A percentile compares a stretch with the other conserved stretches of the same genome.
Evolutionary conservation across 306 rosid genomes (phyloP).

Genomic region (Acacia crassicarpa): DNA sequence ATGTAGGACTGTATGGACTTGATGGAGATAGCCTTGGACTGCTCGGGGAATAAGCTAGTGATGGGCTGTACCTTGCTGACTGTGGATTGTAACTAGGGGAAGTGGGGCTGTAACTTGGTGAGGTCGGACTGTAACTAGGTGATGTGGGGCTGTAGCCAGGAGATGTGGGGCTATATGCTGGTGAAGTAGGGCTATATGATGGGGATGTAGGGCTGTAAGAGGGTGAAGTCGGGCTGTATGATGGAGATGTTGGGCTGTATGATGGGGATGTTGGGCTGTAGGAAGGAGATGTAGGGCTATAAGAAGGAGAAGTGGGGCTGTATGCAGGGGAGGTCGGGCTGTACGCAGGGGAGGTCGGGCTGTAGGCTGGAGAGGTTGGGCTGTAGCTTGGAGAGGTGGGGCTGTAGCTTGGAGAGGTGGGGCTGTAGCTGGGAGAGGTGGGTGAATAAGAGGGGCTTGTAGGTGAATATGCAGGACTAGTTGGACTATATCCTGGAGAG

Average conservation of each 20-base stretch:
- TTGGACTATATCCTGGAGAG: slow-evolving; percentile 94
- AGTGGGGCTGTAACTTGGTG: slow-evolving; percentile 74
- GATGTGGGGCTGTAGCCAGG: slow-evolving; percentile 67
- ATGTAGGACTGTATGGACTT: slow-evolving; percentile 96
- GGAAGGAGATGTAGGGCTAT: slow-evolving; percentile 66
- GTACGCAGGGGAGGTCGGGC: slow-evolving; percentile 81
- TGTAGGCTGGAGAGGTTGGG: slow-evolving; percentile 77
- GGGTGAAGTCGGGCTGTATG: slow-evolving; percentile 84
- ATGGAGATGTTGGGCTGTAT: slow-evolving; percentile 80
- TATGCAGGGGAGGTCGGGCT: slow-evolving; percentile 85
- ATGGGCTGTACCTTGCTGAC: slow-evolving; percentile 94
- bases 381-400: slow-evolving; percentile 87
- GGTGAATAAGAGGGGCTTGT: slow-evolving; percentile 94
- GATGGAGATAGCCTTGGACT: slow-evolving; percentile 93
- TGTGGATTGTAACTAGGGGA: slow-evolving; percentile 94
- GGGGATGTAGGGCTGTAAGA: slow-evolving; percentile 89
- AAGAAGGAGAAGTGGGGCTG: slow-evolving; percentile 72
- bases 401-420: slow-evolving; percentile 86
- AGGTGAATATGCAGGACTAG: slow-evolving; percentile 97
- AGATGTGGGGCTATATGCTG: slow-evolving; percentile 55
- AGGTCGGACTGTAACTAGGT: slow-evolving; percentile 68
- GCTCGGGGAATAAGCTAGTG: slow-evolving; percentile 92
- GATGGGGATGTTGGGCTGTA: slow-evolving; percentile 83
- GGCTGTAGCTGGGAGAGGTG: slow-evolving; percentile 85
- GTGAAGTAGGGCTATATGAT: slow-evolving; percentile 68